A percentile compares a stretch with the other conserved stretches of the same genome.
Conservation (phyloP, 116 monocot species). For the Trichopus zeylanicus region DNA sequence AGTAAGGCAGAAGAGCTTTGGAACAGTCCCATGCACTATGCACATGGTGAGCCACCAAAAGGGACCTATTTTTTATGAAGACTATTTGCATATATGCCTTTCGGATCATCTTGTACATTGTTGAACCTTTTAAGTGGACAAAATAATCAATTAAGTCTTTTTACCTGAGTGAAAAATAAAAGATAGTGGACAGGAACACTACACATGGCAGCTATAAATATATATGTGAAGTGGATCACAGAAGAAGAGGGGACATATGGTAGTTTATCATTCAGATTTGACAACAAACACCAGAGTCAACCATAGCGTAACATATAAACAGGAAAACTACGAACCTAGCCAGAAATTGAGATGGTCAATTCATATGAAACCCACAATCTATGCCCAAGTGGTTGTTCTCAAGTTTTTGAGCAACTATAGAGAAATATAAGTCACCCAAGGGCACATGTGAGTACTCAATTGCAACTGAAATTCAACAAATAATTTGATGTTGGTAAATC, state of each 20-base stretch:
- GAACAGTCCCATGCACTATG: slow-evolving; percentile 2
- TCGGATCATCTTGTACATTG: not conserved
- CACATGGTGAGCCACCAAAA: slow-evolving; percentile 9
- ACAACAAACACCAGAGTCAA: not conserved
- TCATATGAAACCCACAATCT: not conserved
- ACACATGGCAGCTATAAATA: slow-evolving; percentile 1
- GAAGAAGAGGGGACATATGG: slow-evolving; percentile 8
- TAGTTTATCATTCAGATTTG: not conserved
- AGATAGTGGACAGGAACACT: not conserved
- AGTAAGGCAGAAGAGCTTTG: not conserved
- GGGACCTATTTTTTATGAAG: slow-evolving; percentile 2
- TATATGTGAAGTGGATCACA: not conserved
- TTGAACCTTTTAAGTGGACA: no score
- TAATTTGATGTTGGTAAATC: no score
- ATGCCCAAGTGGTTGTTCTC: not conserved
- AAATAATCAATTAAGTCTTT: no score
- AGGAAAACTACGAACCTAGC: not conserved
- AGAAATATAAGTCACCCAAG: no score
- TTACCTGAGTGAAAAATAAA: not conserved
- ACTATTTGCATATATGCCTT: slow-evolving; percentile 3
- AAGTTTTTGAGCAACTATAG: no score
- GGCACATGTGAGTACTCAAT: not conserved
- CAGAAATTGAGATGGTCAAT: not conserved
- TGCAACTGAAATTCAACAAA: not conserved
- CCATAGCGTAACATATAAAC: not conserved